A percentile compares a stretch with the other conserved stretches of the same genome.
These are phyloP conservation scores for Penicillium coffeae DNA, from an alignment of 495 filamentous ascomycete genomes.

Conservation along the genomic window DNA sequence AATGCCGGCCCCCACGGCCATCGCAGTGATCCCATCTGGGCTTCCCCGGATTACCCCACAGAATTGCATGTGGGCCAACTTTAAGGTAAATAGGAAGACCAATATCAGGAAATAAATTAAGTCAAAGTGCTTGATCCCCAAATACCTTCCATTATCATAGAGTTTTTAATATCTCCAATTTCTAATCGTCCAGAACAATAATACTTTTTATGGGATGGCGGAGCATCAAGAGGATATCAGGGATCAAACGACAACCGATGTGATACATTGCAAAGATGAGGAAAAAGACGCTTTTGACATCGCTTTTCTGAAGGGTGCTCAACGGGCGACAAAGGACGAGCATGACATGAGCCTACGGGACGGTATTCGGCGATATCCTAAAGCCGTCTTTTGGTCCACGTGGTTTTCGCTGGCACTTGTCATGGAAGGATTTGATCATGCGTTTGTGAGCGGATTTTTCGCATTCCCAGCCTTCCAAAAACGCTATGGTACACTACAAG, in stretches of 20 bases:
- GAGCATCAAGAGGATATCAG: conserved; percentile 17
- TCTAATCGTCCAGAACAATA: too few relatives aligned
- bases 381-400: conserved; percentile 38
- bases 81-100: too few relatives aligned
- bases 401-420: conserved; percentile 32
- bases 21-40: neutral
- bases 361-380: conserved; percentile 17
- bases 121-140: neutral
- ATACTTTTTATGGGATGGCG: conserved; percentile 9
- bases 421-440: conserved; percentile 43
- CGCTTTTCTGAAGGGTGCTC: conserved; percentile 11
- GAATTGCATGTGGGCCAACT: too few relatives aligned
- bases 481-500: conserved; percentile 21
- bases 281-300: conserved; percentile 2
- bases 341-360: neutral
- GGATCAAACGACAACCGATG: conserved; percentile 6
- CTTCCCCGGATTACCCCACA: neutral
- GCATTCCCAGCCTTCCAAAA: conserved; percentile 12
- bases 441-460: conserved; percentile 27
- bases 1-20: conserved; percentile 1
- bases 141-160: too few relatives aligned
- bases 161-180: too few relatives aligned
- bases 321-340: neutral
- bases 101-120: too few relatives aligned
- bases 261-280: conserved; percentile 12